Evolutionary conservation across 495 filamentous ascomycete species (phyloP).

Genomic region (Paragyromitra xinjiangensis): DNA sequence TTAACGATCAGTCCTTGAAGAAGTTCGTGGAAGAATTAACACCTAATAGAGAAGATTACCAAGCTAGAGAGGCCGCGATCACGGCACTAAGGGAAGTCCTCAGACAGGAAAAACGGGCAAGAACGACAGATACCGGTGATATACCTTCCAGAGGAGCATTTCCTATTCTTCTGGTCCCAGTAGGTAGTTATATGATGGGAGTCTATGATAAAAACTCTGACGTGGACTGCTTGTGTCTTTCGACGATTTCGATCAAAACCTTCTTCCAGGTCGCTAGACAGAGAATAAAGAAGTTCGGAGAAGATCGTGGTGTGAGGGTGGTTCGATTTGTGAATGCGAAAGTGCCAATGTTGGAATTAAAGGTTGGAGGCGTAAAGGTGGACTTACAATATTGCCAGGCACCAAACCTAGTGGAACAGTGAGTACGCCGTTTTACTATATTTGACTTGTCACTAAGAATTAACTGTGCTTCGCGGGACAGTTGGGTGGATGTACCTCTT

Average conservation of each 20-base stretch:
- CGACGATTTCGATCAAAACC: conserved; percentile 64
- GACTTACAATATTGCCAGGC: conserved; percentile 71
- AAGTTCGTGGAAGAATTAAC: conserved; percentile 54
- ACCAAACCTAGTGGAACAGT: conserved; percentile 59
- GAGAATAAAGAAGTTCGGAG: conserved; percentile 60
- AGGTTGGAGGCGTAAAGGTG: conserved; percentile 63
- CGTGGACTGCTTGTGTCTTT: conserved; percentile 68
- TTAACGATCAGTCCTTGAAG: conserved; percentile 37
- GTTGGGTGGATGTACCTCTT: conserved; percentile 57
- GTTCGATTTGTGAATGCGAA: conserved; percentile 65
- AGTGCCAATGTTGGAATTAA: conserved; percentile 67
- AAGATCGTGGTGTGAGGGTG: conserved; percentile 61
- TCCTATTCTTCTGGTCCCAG: conserved; percentile 63
- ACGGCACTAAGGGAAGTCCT: conserved; percentile 61
- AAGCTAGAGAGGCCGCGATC: conserved; percentile 60
- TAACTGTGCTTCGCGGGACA: conserved; percentile 34
- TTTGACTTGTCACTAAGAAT: neutral
- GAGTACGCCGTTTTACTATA: conserved; percentile 12
- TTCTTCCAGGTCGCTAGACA: conserved; percentile 67
- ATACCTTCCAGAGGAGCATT: conserved; percentile 50
- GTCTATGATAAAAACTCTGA: conserved; percentile 67
- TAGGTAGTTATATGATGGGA: conserved; percentile 69
- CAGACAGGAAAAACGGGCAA: conserved; percentile 40
- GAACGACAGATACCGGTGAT: conserved; percentile 24
- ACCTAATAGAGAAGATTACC: conserved; percentile 61